Base-by-base conservation (phyloP, 768 basidiomycete species). In the Lactarius quietus region DNA sequence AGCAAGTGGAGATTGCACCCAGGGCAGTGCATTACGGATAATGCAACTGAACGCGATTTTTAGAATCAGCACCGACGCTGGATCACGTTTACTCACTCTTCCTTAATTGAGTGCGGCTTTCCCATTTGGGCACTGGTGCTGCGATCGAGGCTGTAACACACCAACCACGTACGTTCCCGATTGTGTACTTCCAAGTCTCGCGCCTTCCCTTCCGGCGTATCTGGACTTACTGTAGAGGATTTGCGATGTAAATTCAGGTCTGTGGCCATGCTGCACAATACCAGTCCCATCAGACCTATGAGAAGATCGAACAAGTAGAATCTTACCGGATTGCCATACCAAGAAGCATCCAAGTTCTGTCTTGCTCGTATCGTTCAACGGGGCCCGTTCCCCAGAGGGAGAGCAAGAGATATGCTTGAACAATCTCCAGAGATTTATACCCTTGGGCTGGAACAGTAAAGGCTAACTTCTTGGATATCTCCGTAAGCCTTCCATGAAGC, bases 41-140 rank as follows among this genome's bases (percentile, higher is more conserved):
- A 98, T 90, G 72, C 83, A 93, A 74, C 92, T 93, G 35, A 60
- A 48, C 62, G 18, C 38, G 39, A 68, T 66, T 56, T n/a, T 59
- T 56, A 35, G 36, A 62, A 60, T 62, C 62, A 17, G 55, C 48
- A 55, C 36, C 28, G 48, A 61, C 41, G 41, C 55, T 48, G 17
- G 54, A 17, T 33, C 23, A 54, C n/a, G 57, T 23, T 41, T 29
- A 82, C 92, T 70, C 73, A 94, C 92, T 99, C 96, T 77, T 98
- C 96, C 73, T 89, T 87, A 69, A 98, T 88, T 3, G 89, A 86
- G 73, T 92, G 87, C 4, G 96, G 96, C 77, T 97, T 98, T 52
- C 95, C 95, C 93, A 98, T 93, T 77, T 96, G 95, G 0, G 95
- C 92, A 70, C 93, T 92, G 64, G 90, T 83, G 70, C 94, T 96